Conservation (phyloP, 2,329 filamentous ascomycete species). For the Aspergillus calidoustus region DNA sequence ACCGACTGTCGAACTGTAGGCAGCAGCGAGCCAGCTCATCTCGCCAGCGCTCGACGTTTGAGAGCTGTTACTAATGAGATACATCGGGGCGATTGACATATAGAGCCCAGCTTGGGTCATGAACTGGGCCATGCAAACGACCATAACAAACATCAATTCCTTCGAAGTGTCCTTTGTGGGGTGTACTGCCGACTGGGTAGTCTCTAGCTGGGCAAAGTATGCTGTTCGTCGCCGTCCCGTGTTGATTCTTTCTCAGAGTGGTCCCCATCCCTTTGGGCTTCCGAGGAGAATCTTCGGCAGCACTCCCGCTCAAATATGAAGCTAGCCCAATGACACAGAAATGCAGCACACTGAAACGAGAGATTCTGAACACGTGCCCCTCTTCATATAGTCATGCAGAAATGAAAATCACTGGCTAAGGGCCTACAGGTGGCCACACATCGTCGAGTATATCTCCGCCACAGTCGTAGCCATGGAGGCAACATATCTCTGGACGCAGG, state of each 20-base stretch:
- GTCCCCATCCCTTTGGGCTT: neutral
- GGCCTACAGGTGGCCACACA: neutral
- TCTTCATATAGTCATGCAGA: neutral
- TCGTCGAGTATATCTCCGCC: neutral
- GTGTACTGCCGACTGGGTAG: constrained; percentile 20
- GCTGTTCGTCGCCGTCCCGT: constrained; percentile 14
- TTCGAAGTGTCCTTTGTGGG: constrained; percentile 23
- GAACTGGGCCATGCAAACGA: constrained; percentile 40
- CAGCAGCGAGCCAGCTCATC: constrained; percentile 61
- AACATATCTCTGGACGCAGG: neutral
- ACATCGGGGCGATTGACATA: constrained; percentile 54
- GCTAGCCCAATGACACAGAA: neutral
- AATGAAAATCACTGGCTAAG: neutral
- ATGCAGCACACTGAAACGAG: neutral
- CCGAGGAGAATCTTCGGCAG: neutral
- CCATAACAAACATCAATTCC: constrained; percentile 35
- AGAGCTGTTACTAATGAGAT: constrained; percentile 54
- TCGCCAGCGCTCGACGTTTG: constrained; percentile 46
- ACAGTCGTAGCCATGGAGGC: neutral
- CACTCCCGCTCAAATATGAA: neutral
- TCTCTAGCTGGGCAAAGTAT: constrained; percentile 22
- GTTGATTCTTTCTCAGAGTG: neutral
- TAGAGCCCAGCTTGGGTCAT: constrained; percentile 53
- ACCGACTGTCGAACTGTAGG: constrained; percentile 55
- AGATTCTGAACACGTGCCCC: neutral